These are phyloP conservation scores for Stachybotrys elegans DNA, from an alignment of 2,329 filamentous ascomycete genomes.

Conservation along the genomic window DNA sequence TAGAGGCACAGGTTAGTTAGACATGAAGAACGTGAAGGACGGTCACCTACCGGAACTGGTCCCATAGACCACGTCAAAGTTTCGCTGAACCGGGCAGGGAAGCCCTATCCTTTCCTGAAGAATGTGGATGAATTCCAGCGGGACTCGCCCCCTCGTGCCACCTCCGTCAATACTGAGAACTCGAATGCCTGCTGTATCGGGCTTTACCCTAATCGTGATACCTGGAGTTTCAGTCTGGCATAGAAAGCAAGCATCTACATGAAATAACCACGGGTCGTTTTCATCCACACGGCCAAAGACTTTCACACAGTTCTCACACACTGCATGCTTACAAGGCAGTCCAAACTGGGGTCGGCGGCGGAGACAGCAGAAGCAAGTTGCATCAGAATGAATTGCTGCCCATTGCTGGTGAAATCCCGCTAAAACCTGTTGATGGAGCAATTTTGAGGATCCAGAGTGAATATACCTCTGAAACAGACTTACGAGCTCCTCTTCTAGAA, in stretches of 20 bases:
- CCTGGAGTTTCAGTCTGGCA: conserved; percentile 1
- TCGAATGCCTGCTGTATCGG: conserved; percentile 4
- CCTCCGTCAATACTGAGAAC: conserved; percentile 9
- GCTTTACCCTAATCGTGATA: conserved; percentile 3
- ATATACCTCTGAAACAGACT: not conserved
- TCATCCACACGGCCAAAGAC: conserved; percentile 1
- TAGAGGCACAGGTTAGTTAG: not conserved
- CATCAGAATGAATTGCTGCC: conserved; percentile 3
- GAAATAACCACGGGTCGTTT: conserved; percentile 6
- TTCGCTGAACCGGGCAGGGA: conserved; percentile 5
- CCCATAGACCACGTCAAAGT: conserved; percentile 9
- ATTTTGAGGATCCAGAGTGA: not conserved
- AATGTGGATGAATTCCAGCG: conserved; percentile 6
- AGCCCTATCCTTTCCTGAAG: conserved; percentile 6
- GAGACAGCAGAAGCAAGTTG: conserved; percentile 6
- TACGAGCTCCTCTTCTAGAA: not conserved
- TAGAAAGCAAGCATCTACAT: conserved; percentile 5
- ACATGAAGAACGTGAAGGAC: not conserved
- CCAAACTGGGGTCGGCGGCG: conserved; percentile 5
- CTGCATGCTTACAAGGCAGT: conserved; percentile 6
- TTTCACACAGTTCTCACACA: conserved; percentile 6
- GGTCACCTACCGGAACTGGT: conserved; percentile 8
- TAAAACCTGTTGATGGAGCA: not conserved
- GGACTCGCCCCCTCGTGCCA: conserved; percentile 5
- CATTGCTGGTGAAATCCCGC: not conserved